Percentiles rank a stretch among this genome's conserved stretches.
Evolutionary conservation across 1,139 yeast species (phyloP).

Genomic region (Candida tropicalis): DNA sequence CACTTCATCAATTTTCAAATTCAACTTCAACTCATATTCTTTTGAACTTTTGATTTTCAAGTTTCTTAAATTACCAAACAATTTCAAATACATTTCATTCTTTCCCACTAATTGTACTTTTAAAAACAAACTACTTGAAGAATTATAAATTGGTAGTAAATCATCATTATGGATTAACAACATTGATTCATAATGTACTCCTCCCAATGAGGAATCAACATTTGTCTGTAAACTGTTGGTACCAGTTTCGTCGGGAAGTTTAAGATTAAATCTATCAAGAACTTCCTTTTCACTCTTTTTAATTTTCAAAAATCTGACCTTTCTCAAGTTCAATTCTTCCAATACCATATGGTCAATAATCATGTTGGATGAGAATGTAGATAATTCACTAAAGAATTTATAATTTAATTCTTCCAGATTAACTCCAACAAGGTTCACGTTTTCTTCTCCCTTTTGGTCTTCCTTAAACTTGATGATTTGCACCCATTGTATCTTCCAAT

Average conservation of each 20-base stretch:
- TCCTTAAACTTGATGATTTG: constrained; percentile 23
- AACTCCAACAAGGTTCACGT: constrained; percentile 16
- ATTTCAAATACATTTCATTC: constrained; percentile 28
- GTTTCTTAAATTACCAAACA: constrained; percentile 36
- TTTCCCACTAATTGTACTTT: constrained; percentile 30
- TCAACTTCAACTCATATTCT: constrained; percentile 22
- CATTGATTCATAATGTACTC: constrained; percentile 27
- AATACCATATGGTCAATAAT: constrained; percentile 65
- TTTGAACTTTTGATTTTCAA: constrained; percentile 18
- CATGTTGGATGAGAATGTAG: constrained; percentile 57
- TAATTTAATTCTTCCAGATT: constrained; percentile 37
- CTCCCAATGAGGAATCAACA: neutral
- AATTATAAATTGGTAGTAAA: constrained; percentile 37
- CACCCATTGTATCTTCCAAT: constrained; percentile 63
- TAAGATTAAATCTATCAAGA: constrained; percentile 18
- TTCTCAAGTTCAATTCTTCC: constrained; percentile 54
- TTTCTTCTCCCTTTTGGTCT: too few species aligned
- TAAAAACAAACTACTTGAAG: constrained; percentile 40
- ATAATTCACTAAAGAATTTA: constrained; percentile 50
- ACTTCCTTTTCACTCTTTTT: constrained; percentile 13
- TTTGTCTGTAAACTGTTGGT: too few species aligned
- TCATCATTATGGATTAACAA: constrained; percentile 37
- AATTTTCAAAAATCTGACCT: constrained; percentile 38
- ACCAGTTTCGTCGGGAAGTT: constrained; percentile 7
- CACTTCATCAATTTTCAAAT: constrained; percentile 24